These are phyloP conservation scores for Arbutus unedo DNA, from an alignment of 148 eudicot genomes.

Conservation along the genomic window DNA sequence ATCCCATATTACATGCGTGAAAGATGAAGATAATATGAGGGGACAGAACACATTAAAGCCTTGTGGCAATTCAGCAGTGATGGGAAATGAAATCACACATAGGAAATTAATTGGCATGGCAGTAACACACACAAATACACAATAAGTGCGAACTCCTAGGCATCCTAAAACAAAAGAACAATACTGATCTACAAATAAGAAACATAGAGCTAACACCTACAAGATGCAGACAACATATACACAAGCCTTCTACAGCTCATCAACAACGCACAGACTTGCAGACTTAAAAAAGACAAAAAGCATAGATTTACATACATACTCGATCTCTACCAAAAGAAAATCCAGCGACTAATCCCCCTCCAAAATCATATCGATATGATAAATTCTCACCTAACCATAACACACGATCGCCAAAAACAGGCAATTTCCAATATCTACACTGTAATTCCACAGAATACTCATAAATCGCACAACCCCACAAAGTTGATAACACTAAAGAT, in stretches of 20 bases:
- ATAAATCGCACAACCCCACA: neutral
- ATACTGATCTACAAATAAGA: neutral
- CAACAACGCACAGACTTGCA: neutral
- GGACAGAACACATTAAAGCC: neutral
- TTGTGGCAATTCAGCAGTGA: neutral
- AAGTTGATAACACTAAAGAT: neutral
- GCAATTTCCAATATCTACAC: neutral
- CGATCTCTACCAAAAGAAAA: neutral
- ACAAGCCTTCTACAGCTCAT: neutral
- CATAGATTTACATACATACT: neutral
- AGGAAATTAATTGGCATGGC: neutral
- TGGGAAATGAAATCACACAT: neutral
- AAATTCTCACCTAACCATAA: constrained; percentile 10
- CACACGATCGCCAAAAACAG: constrained; percentile 6
- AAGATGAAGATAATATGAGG: neutral
- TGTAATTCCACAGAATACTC: neutral
- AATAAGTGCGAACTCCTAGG: neutral
- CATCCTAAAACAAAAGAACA: constrained; percentile 2
- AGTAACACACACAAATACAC: neutral
- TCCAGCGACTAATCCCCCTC: neutral
- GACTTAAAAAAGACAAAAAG: neutral
- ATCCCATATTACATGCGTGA: neutral
- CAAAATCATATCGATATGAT: neutral
- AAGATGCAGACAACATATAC: neutral
- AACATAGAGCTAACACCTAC: neutral